Percentiles rank a stretch among this genome's conserved stretches.
Evolutionary conservation across 2,329 filamentous ascomycete genomes (phyloP).

Genomic region (Alternaria tenuissima): DNA sequence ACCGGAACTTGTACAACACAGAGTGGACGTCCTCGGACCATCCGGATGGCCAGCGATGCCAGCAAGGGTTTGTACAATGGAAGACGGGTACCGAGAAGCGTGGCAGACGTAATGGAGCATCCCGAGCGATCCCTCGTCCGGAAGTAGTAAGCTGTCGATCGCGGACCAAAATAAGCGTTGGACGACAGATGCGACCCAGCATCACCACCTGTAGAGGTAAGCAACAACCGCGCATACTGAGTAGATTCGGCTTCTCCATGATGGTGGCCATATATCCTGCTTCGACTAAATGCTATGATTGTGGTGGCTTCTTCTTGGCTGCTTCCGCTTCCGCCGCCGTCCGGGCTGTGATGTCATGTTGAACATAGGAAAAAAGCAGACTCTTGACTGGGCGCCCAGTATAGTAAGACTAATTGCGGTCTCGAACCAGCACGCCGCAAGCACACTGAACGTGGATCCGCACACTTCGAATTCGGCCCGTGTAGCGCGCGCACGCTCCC

Average conservation of each 20-base stretch:
- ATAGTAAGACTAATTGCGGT: not conserved
- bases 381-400: not conserved
- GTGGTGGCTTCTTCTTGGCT: not conserved
- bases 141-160: constrained; percentile 12
- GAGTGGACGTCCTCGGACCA: not conserved
- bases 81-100: not conserved
- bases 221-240: not conserved
- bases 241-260: not conserved
- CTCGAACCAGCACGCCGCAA: constrained; percentile 7
- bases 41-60: not conserved
- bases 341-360: constrained; percentile 9
- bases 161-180: not conserved
- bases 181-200: not conserved
- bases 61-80: not conserved
- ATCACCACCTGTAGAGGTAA: not conserved
- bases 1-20: not conserved
- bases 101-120: constrained; percentile 1
- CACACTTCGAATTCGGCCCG: not conserved
- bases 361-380: constrained; percentile 5
- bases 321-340: not conserved
- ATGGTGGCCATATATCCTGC: not conserved
- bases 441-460: not conserved
- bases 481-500: not conserved
- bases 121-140: constrained; percentile 14
- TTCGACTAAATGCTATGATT: not conserved